Conservation (phyloP, 2,329 filamentous ascomycete genomes). For the Cladosporium sp. region DNA sequence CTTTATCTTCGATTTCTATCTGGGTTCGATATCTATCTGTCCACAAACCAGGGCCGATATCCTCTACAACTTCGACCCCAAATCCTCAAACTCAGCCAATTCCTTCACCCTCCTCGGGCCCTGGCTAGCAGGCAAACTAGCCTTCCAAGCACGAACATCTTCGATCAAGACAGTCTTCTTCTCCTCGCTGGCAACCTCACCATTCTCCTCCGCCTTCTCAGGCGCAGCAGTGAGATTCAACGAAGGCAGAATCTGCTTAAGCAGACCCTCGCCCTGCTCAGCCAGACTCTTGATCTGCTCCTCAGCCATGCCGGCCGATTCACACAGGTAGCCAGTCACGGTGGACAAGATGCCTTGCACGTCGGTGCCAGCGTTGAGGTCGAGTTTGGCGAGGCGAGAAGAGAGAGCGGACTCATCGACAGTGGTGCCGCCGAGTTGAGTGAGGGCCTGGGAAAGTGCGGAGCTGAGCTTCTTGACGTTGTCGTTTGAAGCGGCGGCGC, state of each 20-base stretch:
- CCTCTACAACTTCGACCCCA: slow-evolving; percentile 66
- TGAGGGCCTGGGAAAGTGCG: slow-evolving; percentile 44
- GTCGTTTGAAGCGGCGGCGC: slow-evolving; percentile 29
- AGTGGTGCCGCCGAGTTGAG: slow-evolving; percentile 42
- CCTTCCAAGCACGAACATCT: slow-evolving; percentile 78
- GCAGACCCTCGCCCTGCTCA: slow-evolving; percentile 46
- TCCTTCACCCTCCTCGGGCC: slow-evolving; percentile 71
- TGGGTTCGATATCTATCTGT: too few species aligned
- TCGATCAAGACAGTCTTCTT: slow-evolving; percentile 58
- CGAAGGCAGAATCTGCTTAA: slow-evolving; percentile 42
- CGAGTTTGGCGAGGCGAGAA: slow-evolving; percentile 42
- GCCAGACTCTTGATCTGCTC: slow-evolving; percentile 48
- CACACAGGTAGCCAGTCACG: slow-evolving; percentile 36
- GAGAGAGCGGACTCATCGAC: slow-evolving; percentile 42
- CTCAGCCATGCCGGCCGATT: slow-evolving; percentile 44
- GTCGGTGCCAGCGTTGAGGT: slow-evolving; percentile 42
- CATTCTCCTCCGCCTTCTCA: neutral
- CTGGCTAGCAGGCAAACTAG: slow-evolving; percentile 64
- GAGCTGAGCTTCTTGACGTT: slow-evolving; percentile 37
- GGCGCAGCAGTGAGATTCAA: slow-evolving; percentile 36
- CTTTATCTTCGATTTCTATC: too few species aligned
- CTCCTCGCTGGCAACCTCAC: slow-evolving; percentile 25
- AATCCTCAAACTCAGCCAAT: slow-evolving; percentile 79
- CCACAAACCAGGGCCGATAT: too few species aligned
- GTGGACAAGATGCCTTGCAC: slow-evolving; percentile 36